Evolutionary conservation across 1,284 basidiomycete species (phyloP).

Genomic region (Cystobasidium sp.): DNA sequence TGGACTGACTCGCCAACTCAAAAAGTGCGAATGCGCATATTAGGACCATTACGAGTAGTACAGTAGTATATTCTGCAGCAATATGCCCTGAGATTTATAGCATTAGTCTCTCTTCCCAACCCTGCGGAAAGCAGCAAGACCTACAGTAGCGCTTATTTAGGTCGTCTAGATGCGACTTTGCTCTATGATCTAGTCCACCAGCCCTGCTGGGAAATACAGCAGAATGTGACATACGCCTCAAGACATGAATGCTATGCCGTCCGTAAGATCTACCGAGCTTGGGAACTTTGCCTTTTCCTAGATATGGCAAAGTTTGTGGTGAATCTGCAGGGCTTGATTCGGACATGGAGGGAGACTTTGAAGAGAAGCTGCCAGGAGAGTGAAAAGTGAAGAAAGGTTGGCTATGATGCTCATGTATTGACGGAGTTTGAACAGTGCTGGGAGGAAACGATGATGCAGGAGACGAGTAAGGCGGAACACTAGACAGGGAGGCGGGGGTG

Average conservation of each 20-base stretch:
- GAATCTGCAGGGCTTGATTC: background rate
- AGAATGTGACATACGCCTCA: slow-evolving; percentile 24
- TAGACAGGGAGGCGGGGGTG: background rate
- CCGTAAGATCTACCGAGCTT: slow-evolving; percentile 20
- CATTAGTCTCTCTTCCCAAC: background rate
- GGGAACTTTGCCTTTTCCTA: background rate
- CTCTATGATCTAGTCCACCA: background rate
- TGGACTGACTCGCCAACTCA: slow-evolving; percentile 15
- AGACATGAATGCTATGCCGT: slow-evolving; percentile 1
- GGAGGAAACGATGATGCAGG: slow-evolving; percentile 12
- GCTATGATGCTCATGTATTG: slow-evolving; percentile 5
- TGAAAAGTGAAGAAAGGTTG: slow-evolving; percentile 32
- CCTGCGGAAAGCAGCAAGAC: background rate
- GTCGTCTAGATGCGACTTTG: background rate
- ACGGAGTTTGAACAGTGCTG: slow-evolving; percentile 22
- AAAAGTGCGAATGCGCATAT: slow-evolving; percentile 34
- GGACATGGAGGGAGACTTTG: slow-evolving; percentile 10
- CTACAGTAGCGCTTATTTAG: slow-evolving; percentile 35
- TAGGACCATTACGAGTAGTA: slow-evolving; percentile 26
- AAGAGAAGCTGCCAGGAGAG: slow-evolving; percentile 10
- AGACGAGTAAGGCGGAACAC: background rate
- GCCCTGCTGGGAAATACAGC: slow-evolving; percentile 29
- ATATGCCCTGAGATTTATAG: slow-evolving; percentile 16
- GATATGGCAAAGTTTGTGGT: background rate
- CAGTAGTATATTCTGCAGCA: slow-evolving; percentile 8